Percentiles rank a stretch among this genome's conserved stretches.
Conservation (phyloP, 2,329 filamentous ascomycete species). For the Sporothrix pseudoabietina region DNA sequence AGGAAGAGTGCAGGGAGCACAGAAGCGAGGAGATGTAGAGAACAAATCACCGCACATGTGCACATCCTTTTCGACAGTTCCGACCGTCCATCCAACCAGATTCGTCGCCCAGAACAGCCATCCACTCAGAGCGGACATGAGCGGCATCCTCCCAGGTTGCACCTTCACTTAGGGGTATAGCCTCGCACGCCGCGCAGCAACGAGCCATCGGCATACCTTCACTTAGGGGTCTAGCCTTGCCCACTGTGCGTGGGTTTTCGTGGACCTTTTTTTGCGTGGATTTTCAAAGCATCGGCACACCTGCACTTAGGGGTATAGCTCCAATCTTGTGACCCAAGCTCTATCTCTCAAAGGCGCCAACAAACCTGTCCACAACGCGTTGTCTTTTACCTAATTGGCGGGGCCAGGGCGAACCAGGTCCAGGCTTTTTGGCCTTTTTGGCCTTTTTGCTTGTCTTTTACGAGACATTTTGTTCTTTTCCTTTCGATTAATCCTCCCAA, state of each 20-base stretch:
- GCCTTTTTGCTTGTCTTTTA: background rate
- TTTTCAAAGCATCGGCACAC: conserved; percentile 23
- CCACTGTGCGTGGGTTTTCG: background rate
- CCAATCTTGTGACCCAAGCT: conserved; percentile 3
- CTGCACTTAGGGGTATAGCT: conserved; percentile 35
- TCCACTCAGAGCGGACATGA: background rate
- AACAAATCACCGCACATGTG: background rate
- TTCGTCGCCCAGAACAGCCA: background rate
- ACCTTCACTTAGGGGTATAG: conserved; percentile 33
- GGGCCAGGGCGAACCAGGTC: background rate
- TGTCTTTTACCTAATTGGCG: conserved; percentile 30
- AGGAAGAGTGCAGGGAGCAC: background rate
- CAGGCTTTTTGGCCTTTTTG: background rate
- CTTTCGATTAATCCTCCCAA: background rate
- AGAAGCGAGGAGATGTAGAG: background rate
- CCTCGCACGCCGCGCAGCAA: conserved; percentile 26
- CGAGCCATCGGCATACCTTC: conserved; percentile 29
- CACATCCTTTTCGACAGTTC: background rate
- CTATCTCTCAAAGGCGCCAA: background rate
- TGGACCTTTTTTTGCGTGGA: background rate
- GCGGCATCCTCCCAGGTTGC: conserved; percentile 10
- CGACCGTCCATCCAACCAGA: background rate
- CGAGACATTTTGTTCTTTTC: background rate
- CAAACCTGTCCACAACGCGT: background rate
- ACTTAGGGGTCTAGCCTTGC: conserved; percentile 36